These are phyloP conservation scores for Scheffersomyces coipomensis DNA, from an alignment of 805 yeast genomes.

Conservation along the genomic window DNA sequence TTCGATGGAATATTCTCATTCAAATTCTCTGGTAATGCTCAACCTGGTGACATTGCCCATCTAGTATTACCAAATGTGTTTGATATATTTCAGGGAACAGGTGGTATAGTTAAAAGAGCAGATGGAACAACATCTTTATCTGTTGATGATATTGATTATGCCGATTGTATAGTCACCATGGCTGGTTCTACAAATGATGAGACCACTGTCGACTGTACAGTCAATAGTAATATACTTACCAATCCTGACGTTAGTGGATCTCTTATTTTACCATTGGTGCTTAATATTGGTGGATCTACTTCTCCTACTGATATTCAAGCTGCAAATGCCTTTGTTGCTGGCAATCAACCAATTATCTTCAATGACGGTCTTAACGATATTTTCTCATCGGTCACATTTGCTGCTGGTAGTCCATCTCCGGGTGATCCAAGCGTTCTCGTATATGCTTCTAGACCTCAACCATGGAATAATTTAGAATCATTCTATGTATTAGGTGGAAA, in stretches of 20 bases:
- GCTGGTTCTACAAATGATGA: background rate
- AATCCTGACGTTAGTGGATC: constrained; percentile 9
- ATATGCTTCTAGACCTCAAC: background rate
- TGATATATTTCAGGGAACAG: too few species aligned
- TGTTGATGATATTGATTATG: background rate
- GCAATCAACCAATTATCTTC: constrained; percentile 9
- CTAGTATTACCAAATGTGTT: too few species aligned
- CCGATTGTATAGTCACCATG: background rate
- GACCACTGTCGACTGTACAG: background rate
- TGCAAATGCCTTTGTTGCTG: constrained; percentile 7
- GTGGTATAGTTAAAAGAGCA: too few species aligned
- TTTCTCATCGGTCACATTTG: constrained; percentile 6
- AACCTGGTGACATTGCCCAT: too few species aligned
- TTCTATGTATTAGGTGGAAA: background rate
- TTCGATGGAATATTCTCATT: too few species aligned
- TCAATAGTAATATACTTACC: too few species aligned
- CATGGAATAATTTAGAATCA: background rate
- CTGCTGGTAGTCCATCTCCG: constrained; percentile 1
- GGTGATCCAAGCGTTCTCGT: background rate
- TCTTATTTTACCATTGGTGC: constrained; percentile 16
- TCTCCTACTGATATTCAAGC: constrained; percentile 3
- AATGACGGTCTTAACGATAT: constrained; percentile 11
- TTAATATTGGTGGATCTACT: constrained; percentile 12
- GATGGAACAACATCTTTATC: too few species aligned
- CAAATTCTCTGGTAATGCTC: too few species aligned